Evolutionary conservation across 352 stramenopile species (phyloP), one percentile per base, ranked within the genome.

Genomic region (Phytopythium mirpurense): DNA sequence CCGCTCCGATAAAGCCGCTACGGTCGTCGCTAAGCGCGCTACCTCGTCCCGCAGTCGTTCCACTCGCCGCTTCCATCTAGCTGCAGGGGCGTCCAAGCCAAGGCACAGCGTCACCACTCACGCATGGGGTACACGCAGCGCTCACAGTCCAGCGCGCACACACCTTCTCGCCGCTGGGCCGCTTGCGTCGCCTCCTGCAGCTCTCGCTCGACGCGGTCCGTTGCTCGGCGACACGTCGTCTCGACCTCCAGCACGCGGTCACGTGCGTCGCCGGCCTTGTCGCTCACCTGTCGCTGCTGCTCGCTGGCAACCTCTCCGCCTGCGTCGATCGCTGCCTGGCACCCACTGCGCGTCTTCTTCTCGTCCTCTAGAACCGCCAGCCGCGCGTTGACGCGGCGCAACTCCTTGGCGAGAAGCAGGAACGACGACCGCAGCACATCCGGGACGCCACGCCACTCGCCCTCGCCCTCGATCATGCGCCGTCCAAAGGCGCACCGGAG

Each of bases 361-460:
- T 26, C 27, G 1, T 18, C 44, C n/a, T 51, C 44, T 4, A 51
- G 27, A 5, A 9, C 9, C 27, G 26, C 27, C 16, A 43, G n/a
- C 10, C 47, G 47, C n/a, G 47, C 23, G 47, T 46, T 53, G 16
- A 68, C 56, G 23, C 59, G 62, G n/a, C 55, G 63, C 31, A 85
- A 23, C 37, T 78, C 70, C 40, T 78, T 65, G 10, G 72, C 65
- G 31, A 88, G 41, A 16, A 86, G 43, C 37, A 83, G 51, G 26
- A 88, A 76, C 23, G 74, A 76, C 54, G 65, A 76, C 32, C 78
- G 73, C 27, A 88, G 60, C 18, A 84, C 78, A 14, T 70, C 63
- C 1, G 65, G 54, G 9, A 84, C 73, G 36, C 63, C 64, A 1
- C 21, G 24, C 78, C 78, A 88, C 52, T 83, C 74, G 5, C 59